Evolutionary conservation across 164 flowering plant genomes (phyloP).

Genomic region (Amborella trichopoda): DNA sequence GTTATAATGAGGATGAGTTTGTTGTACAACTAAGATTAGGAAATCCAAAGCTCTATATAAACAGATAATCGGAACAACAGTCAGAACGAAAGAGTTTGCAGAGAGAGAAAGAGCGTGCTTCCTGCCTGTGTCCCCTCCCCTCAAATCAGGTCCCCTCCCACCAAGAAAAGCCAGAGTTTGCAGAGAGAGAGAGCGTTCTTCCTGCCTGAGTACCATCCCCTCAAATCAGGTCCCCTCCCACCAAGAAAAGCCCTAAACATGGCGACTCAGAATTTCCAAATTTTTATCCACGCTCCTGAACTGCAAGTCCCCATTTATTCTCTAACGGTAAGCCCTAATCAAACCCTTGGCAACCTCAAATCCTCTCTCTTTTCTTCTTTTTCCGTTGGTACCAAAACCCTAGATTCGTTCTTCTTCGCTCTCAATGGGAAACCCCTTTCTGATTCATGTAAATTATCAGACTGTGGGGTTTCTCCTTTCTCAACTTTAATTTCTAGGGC

Average conservation of each 20-base stretch:
- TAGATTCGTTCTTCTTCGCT: slow-evolving; percentile 34
- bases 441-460: slow-evolving; percentile 19
- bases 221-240: background rate
- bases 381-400: no score
- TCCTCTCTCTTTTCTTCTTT: slow-evolving; percentile 7
- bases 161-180: background rate
- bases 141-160: background rate
- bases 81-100: no score
- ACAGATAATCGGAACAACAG: no score
- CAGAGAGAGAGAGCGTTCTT: no score
- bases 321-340: slow-evolving; percentile 27
- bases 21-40: no score
- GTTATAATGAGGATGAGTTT: no score
- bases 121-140: no score
- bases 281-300: slow-evolving; percentile 41
- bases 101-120: no score
- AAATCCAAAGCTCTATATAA: no score
- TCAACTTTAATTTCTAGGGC: slow-evolving; percentile 35
- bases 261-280: slow-evolving; percentile 10
- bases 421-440: slow-evolving; percentile 39
- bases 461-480: slow-evolving; percentile 17
- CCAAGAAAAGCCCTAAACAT: background rate
- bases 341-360: slow-evolving; percentile 25
- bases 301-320: slow-evolving; percentile 24
- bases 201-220: no score